Conservation (phyloP, 2,329 filamentous ascomycete genomes). For the Hypoxylon sp. region DNA sequence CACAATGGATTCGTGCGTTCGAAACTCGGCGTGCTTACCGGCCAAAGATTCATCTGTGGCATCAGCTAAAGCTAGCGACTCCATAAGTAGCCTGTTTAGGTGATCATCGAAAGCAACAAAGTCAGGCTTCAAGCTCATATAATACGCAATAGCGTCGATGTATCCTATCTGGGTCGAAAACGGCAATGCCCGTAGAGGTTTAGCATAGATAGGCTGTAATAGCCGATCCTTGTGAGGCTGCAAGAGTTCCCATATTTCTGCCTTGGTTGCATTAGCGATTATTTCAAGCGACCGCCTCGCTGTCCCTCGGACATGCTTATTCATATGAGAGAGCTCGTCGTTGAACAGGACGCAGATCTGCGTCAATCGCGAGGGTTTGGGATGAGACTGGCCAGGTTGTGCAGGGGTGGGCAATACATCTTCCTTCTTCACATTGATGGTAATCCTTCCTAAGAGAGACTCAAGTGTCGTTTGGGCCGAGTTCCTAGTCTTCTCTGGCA, state of each 20-base stretch:
- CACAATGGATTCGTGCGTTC: conserved; percentile 95
- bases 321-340: conserved; percentile 93
- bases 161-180: conserved; percentile 98
- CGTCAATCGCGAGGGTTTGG: conserved; percentile 73
- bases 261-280: conserved; percentile 82
- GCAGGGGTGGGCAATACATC: conserved; percentile 69
- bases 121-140: conserved; percentile 88
- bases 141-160: conserved; percentile 97
- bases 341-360: conserved; percentile 89
- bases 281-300: conserved; percentile 85
- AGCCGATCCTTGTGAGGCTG: conserved; percentile 91
- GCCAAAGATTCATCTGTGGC: conserved; percentile 93
- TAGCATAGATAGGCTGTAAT: conserved; percentile 93
- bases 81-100: conserved; percentile 89
- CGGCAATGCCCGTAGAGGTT: conserved; percentile 91
- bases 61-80: conserved; percentile 93
- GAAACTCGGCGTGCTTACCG: conserved; percentile 92
- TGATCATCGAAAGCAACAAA: conserved; percentile 94
- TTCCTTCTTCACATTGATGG: conserved; percentile 83
- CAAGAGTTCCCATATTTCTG: conserved; percentile 89
- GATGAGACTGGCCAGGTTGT: conserved; percentile 62
- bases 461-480: conserved; percentile 88
- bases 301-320: conserved; percentile 91
- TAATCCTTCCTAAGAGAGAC: conserved; percentile 82
- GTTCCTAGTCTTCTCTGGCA: conserved; percentile 89